A percentile compares a stretch with the other conserved stretches of the same genome.
These are phyloP conservation scores for Populus simonii DNA, from an alignment of 345 rosid species.

Conservation along the genomic window DNA sequence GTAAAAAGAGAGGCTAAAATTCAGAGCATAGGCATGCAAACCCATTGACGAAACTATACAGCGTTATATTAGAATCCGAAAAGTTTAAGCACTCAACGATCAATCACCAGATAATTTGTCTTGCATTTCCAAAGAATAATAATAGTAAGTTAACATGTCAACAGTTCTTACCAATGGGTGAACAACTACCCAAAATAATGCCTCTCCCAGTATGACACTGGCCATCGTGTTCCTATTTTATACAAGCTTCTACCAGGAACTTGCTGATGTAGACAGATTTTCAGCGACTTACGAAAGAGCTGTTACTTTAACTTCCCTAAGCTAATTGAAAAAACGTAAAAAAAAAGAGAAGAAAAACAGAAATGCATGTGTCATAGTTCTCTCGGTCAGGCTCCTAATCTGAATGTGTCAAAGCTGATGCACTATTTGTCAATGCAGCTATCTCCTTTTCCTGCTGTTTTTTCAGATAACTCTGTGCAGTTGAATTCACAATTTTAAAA, in stretches of 20 bases:
- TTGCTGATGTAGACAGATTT: conserved; percentile 12
- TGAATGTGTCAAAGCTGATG: conserved; percentile 28
- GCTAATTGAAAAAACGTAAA: neutral
- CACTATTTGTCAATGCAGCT: conserved; percentile 28
- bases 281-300: neutral
- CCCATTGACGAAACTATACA: neutral
- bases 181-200: conserved; percentile 16
- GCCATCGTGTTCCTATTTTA: conserved; percentile 24
- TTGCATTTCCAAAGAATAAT: conserved; percentile 25
- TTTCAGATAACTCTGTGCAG: conserved; percentile 72
- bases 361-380: conserved; percentile 7
- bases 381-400: conserved; percentile 27
- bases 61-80: neutral
- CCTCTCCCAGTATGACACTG: neutral
- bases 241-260: conserved; percentile 28
- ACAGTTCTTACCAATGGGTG: neutral
- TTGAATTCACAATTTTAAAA: conserved; percentile 68
- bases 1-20: neutral
- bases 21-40: neutral
- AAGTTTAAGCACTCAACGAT: neutral
- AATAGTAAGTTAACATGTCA: conserved; percentile 9
- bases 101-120: conserved; percentile 6
- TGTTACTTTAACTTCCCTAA: conserved; percentile 2
- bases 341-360: neutral
- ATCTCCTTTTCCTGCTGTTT: conserved; percentile 70